A percentile compares a stretch with the other conserved stretches of the same genome.
phyloP scores from a whole-genome alignment of 495 filamentous ascomycete species.

The Talaromyces trachyspermus region DNA sequence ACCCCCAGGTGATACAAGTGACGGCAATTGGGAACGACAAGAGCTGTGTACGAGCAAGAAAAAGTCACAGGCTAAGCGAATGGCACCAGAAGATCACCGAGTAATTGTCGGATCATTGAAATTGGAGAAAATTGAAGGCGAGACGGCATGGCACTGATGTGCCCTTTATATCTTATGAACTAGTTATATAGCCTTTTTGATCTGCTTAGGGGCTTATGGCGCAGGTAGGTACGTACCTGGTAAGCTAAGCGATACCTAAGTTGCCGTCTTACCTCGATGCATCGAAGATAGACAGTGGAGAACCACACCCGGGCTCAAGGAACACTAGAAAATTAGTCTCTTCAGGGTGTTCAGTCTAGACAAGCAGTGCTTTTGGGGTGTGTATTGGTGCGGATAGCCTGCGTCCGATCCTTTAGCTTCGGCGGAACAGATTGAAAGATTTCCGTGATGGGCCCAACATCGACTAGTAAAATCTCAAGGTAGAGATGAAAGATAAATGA shows the following conservation, averaged over 20 bases:
- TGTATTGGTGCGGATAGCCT: too few species aligned
- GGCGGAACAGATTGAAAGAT: neutral
- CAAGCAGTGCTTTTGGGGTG: neutral
- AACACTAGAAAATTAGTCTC: neutral
- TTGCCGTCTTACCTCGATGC: too few species aligned
- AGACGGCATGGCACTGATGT: neutral
- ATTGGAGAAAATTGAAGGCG: neutral
- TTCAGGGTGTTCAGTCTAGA: neutral
- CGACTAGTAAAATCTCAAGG: neutral
- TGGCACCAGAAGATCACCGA: neutral
- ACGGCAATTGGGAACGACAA: too few species aligned
- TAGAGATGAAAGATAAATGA: too few species aligned
- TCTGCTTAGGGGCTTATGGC: too few species aligned
- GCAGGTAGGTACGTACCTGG: neutral
- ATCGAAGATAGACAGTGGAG: too few species aligned
- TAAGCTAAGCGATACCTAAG: too few species aligned
- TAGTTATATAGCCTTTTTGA: neutral
- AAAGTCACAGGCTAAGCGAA: neutral
- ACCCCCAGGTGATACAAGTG: too few species aligned
- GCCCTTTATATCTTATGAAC: neutral
- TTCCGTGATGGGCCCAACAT: neutral
- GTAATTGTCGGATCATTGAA: neutral
- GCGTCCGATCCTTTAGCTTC: neutral
- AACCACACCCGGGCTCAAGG: too few species aligned
- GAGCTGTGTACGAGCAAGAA: neutral